These are phyloP conservation scores for Leonotis leonurus DNA, from an alignment of 257 asterid species.

Conservation along the genomic window DNA sequence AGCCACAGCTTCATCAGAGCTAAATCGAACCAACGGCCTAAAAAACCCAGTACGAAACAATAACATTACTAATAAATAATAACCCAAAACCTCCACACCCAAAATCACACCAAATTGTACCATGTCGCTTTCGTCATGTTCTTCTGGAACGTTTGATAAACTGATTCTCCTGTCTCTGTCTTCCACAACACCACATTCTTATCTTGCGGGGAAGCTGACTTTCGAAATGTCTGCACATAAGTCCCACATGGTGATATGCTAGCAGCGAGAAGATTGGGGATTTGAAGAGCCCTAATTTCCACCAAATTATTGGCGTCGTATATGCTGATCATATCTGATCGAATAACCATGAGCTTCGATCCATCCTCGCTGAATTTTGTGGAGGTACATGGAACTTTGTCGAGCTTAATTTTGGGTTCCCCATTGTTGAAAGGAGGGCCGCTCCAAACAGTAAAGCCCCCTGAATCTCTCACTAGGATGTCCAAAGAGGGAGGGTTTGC, in stretches of 20 bases:
- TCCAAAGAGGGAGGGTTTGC: constrained; percentile 46
- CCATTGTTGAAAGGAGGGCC: constrained; percentile 80
- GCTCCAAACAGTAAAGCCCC: constrained; percentile 65
- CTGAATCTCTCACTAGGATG: constrained; percentile 66
- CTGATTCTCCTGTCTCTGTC: constrained; percentile 58
- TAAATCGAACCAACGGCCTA: constrained; percentile 77
- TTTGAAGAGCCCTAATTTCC: constrained; percentile 52
- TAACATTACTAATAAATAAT: constrained; percentile 8
- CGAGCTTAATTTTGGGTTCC: constrained; percentile 63
- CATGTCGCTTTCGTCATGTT: constrained; percentile 81
- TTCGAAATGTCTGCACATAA: constrained; percentile 84
- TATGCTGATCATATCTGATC: constrained; percentile 50
- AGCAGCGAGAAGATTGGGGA: constrained; percentile 84
- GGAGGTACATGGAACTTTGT: constrained; percentile 49
- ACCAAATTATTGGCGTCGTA: constrained; percentile 51
- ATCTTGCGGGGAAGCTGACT: constrained; percentile 58
- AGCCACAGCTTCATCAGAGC: constrained; percentile 65
- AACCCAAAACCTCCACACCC: background rate
- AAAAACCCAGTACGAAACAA: background rate
- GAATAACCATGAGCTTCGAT: constrained; percentile 60
- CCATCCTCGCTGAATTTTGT: constrained; percentile 82
- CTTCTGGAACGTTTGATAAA: constrained; percentile 63
- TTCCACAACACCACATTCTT: constrained; percentile 73
- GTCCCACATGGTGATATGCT: constrained; percentile 77
- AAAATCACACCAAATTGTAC: constrained; percentile 27